Evolutionary conservation across 495 filamentous ascomycete genomes (phyloP), one percentile per base, ranked within the genome.

Genomic region (Aspergillus ostianus): DNA sequence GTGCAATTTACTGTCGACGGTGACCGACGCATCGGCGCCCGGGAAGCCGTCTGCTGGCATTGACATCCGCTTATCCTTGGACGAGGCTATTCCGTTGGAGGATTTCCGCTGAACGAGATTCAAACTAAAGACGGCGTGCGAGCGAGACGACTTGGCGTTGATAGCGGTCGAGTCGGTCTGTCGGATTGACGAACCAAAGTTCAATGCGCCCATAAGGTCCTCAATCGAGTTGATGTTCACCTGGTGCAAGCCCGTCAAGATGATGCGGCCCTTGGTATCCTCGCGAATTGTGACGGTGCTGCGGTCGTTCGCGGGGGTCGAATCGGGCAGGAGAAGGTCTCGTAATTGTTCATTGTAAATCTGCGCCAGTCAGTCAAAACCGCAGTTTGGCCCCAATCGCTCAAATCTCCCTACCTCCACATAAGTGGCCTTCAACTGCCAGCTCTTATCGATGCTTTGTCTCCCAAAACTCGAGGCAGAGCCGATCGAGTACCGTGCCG

Each of bases 151-250:
- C 66, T 95, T 92, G 45, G 93, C 94, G 73, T 99, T 99, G 64
- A 99, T 93, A 1, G 95, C 94, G 12, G 94, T 99, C n/a, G 94
- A 91, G 74, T 99, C 94, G 3, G 94, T 99, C 70, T 99, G 94
- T 47, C 94, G 87, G 67, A 99, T 96, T 12, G 89, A 85, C 2
- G 94, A 99, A 29, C 94, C 94, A 67, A 93, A 92, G 72, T 91
- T 94, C 53, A 99, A 76, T 23, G 90, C 91, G 58, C 85, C 85
- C 70, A 99, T 82, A 36, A 99, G 78, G 72, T 99, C 94, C 13
- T 97, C 93, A 18, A 93, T 87, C 4, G 89, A 96, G 65, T 96
- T 94, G 65, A 99, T 90, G 13, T 87, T 86, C 55, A 99, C 86
- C 71, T 96, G 88, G 47, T 86, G 89, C 17, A 98, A 74, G 36